Evolutionary conservation across 2,329 filamentous ascomycete species (phyloP).

Genomic region (Phyllosticta citribraziliensis): DNA sequence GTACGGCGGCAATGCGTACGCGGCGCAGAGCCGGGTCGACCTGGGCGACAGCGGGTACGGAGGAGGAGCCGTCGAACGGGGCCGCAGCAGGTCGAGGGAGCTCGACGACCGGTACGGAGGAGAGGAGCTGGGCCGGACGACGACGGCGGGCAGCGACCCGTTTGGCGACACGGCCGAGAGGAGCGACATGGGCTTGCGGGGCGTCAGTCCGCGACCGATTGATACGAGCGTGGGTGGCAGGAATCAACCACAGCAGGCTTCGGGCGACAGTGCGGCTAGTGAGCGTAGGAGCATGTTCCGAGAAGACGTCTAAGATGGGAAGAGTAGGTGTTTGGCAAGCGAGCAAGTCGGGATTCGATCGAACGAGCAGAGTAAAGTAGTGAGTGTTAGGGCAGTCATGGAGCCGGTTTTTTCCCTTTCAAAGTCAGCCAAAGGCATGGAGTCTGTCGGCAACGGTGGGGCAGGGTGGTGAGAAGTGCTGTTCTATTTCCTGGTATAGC

Average conservation of each 20-base stretch:
- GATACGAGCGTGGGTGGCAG: conserved; percentile 35
- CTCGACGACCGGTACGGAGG: conserved; percentile 23
- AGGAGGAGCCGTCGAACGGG: conserved; percentile 25
- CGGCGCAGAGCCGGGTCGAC: conserved; percentile 14
- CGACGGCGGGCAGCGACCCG: conserved; percentile 44
- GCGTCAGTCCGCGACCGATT: conserved; percentile 64
- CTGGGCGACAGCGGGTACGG: not conserved
- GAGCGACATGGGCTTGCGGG: conserved; percentile 53
- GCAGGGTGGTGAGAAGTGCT: not conserved
- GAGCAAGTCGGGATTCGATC: not conserved
- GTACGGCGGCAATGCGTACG: conserved; percentile 14
- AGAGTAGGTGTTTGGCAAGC: not conserved
- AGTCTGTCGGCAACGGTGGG: not conserved
- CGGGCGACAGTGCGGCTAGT: conserved; percentile 51
- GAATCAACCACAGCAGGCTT: conserved; percentile 29
- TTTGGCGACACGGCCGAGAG: conserved; percentile 61
- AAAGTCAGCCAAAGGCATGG: not conserved
- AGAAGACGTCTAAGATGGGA: conserved; percentile 49
- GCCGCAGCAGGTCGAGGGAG: conserved; percentile 41
- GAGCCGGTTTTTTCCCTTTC: not conserved
- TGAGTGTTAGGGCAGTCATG: not conserved
- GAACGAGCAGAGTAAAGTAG: not conserved
- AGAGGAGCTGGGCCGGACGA: conserved; percentile 20
- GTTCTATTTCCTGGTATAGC: not conserved
- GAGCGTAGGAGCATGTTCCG: conserved; percentile 56